phyloP scores from a whole-genome alignment of 2,329 filamentous ascomycete genomes.

The Microdochium bolleyi region DNA sequence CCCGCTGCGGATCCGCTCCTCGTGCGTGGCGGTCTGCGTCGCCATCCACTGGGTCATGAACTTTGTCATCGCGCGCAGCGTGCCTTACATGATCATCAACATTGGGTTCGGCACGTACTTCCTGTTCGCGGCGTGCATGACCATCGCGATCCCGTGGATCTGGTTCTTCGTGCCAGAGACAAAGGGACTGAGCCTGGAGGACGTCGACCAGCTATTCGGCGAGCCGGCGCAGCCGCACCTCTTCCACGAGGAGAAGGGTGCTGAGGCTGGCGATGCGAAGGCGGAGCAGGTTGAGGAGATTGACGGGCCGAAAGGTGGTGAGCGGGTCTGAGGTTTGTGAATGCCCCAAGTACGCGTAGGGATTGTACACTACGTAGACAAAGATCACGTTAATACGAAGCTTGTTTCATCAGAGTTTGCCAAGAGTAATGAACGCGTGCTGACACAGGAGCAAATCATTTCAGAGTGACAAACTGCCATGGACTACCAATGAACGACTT shows the following conservation, averaged over 20 bases:
- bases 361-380: no score
- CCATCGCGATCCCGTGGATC: constrained; percentile 27
- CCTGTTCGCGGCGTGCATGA: constrained; percentile 24
- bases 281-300: background rate
- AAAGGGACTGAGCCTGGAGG: constrained; percentile 41
- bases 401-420: no score
- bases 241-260: background rate
- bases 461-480: no score
- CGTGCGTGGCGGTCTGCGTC: background rate
- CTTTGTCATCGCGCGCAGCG: constrained; percentile 15
- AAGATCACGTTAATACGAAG: no score
- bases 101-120: constrained; percentile 27
- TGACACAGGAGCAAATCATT: no score
- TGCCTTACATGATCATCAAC: constrained; percentile 24
- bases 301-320: no score
- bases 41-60: background rate
- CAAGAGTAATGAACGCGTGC: no score
- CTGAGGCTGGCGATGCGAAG: background rate
- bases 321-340: no score
- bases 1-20: background rate
- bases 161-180: constrained; percentile 42
- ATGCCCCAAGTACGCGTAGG: no score
- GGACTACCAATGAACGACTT: no score
- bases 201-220: constrained; percentile 38
- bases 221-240: background rate